Evolutionary conservation across 1,139 yeast species (phyloP).

Genomic region (Kurtzmaniella quercitrusa): DNA sequence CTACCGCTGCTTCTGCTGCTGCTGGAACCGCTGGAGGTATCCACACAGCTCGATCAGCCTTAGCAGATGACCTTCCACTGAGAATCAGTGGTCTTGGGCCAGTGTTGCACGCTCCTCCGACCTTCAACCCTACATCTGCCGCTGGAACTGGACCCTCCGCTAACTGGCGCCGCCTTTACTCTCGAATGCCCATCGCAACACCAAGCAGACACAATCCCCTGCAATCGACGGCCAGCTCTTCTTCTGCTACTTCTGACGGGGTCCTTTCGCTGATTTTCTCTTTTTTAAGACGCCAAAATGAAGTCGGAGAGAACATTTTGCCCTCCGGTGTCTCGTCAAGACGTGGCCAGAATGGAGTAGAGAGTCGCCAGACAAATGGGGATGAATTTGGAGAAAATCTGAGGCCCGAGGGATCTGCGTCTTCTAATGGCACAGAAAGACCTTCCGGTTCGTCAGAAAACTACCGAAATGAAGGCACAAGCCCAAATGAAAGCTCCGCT

Average conservation of each 20-base stretch:
- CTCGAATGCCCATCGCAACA: slow-evolving; percentile 6
- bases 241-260: slow-evolving; percentile 8
- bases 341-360: slow-evolving; percentile 46
- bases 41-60: neutral
- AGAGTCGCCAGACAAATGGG: slow-evolving; percentile 13
- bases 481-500: neutral
- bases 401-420: neutral
- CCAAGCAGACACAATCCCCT: slow-evolving; percentile 1
- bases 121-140: neutral
- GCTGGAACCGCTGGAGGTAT: neutral
- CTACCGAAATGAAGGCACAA: neutral
- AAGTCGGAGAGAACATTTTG: slow-evolving; percentile 21
- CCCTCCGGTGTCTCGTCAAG: slow-evolving; percentile 51
- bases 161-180: slow-evolving; percentile 6
- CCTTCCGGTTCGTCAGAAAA: neutral
- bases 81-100: slow-evolving; percentile 4
- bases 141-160: slow-evolving; percentile 8
- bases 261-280: slow-evolving; percentile 24
- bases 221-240: slow-evolving; percentile 7
- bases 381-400: neutral
- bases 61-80: neutral
- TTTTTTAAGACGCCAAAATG: slow-evolving; percentile 17
- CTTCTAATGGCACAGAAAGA: neutral
- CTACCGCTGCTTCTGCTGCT: slow-evolving; percentile 1
- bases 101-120: slow-evolving; percentile 3